These are phyloP conservation scores for Chaetomium tenue DNA, from an alignment of 495 filamentous ascomycete genomes.

Conservation along the genomic window DNA sequence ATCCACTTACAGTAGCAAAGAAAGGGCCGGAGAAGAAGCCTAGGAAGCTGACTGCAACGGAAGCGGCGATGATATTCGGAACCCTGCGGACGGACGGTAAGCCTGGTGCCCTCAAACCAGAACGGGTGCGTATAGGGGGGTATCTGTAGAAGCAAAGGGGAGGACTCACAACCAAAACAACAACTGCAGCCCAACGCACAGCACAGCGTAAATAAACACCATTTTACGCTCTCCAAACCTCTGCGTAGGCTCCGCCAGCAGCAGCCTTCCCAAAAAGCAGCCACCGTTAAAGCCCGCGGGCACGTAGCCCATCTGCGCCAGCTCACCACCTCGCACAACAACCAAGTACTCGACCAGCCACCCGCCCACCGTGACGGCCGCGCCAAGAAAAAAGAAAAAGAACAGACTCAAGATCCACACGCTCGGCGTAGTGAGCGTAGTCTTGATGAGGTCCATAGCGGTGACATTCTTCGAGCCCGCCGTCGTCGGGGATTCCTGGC, in stretches of 20 bases:
- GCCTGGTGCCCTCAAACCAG: too few species aligned
- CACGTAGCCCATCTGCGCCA: conserved; percentile 63
- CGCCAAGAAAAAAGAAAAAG: conserved; percentile 53
- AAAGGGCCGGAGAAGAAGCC: conserved; percentile 66
- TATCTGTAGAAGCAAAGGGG: background rate
- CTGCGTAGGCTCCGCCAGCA: conserved; percentile 56
- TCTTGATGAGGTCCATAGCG: conserved; percentile 32
- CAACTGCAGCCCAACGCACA: conserved; percentile 56
- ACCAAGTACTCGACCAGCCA: conserved; percentile 65
- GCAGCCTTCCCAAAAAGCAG: conserved; percentile 52
- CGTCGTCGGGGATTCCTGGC: background rate
- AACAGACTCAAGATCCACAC: conserved; percentile 52
- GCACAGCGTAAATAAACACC: conserved; percentile 51
- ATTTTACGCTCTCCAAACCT: conserved; percentile 52
- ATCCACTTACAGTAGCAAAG: conserved; percentile 43
- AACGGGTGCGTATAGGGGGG: too few species aligned
- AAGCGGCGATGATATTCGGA: conserved; percentile 69
- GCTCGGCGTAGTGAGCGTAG: conserved; percentile 32
- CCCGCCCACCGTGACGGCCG: conserved; percentile 46
- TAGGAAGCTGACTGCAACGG: conserved; percentile 63
- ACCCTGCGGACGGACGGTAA: conserved; percentile 37
- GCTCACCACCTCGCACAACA: conserved; percentile 59
- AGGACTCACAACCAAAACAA: conserved; percentile 53
- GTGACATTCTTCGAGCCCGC: conserved; percentile 20
- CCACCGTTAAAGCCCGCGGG: conserved; percentile 68